Evolutionary conservation across 2,329 filamentous ascomycete genomes (phyloP).

Genomic region (Aspergillus pseudotamarii): DNA sequence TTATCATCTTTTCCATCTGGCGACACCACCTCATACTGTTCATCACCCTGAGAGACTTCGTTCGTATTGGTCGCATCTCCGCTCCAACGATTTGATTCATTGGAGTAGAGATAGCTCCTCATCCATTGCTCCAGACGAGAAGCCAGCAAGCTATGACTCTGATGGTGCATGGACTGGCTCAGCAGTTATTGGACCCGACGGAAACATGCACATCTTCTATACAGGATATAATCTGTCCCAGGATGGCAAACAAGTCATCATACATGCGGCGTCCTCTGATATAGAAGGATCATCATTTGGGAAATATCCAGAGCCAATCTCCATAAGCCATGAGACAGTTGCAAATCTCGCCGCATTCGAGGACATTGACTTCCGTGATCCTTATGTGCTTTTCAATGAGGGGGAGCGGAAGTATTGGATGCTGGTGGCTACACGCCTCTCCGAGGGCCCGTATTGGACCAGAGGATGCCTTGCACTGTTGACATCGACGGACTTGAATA

Average conservation of each 20-base stretch:
- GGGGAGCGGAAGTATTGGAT: conserved; percentile 1
- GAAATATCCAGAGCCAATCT: not conserved
- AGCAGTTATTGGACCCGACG: not conserved
- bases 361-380: conserved; percentile 1
- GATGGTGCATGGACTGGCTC: conserved; percentile 1
- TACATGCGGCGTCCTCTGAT: not conserved
- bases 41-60: conserved; percentile 6
- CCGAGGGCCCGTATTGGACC: not conserved
- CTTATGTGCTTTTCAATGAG: conserved; percentile 1
- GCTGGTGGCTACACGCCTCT: not conserved
- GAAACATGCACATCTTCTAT: conserved; percentile 5
- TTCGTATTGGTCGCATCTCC: conserved; percentile 3
- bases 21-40: not conserved
- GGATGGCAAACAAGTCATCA: not conserved
- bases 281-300: not conserved
- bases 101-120: conserved; percentile 1
- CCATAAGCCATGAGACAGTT: not conserved
- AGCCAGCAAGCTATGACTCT: not conserved
- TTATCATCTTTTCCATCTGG: conserved; percentile 4
- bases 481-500: not conserved
- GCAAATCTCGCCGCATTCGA: not conserved
- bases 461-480: conserved; percentile 2
- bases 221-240: not conserved
- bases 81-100: not conserved
- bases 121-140: not conserved